Evolutionary conservation across 169 alveolate species (phyloP).

Genomic region (Plasmodium coatneyi): DNA sequence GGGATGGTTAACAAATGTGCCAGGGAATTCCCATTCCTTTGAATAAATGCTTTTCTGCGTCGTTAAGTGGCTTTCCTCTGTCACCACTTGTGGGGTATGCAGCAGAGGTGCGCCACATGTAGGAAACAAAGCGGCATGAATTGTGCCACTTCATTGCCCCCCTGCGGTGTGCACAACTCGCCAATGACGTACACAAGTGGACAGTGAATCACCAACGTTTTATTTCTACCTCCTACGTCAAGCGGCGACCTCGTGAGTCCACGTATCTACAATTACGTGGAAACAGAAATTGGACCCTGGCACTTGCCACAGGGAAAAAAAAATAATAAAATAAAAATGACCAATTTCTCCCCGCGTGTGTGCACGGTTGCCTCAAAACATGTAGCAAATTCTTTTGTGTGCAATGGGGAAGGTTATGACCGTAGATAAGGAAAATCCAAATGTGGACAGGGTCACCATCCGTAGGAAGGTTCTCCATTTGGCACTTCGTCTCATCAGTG

Average conservation of each 20-base stretch:
- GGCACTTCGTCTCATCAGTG: neutral
- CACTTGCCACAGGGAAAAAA: neutral
- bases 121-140: neutral
- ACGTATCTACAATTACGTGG: neutral
- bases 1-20: neutral
- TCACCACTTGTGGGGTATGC: neutral
- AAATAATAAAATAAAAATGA: neutral
- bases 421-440: neutral
- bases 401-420: neutral
- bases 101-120: conserved; percentile 21
- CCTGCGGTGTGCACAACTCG: neutral
- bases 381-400: neutral
- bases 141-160: neutral
- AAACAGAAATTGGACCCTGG: neutral
- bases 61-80: neutral
- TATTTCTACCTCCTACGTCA: neutral
- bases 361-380: neutral
- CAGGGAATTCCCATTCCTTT: neutral
- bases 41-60: neutral
- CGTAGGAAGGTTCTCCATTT: neutral
- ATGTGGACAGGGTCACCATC: neutral
- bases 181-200: neutral
- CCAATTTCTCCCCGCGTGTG: neutral
- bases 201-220: neutral
- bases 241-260: neutral